phyloP scores from a whole-genome alignment of 2,329 filamentous ascomycete species.

The Orbilia brochopaga region DNA sequence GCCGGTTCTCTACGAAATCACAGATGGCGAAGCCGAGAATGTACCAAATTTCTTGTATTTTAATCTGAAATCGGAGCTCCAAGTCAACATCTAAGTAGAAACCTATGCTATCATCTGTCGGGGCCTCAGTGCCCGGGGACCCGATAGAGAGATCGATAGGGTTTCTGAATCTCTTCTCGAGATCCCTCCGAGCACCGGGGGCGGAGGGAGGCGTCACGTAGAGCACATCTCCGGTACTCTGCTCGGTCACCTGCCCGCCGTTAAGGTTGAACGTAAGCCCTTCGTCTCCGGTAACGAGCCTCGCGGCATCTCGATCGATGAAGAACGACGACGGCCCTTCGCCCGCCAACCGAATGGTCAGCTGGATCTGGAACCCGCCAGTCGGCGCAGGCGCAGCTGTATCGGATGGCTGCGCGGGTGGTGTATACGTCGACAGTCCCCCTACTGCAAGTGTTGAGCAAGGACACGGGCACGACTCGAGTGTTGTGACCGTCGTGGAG shows the following conservation, averaged over 20 bases:
- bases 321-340: neutral
- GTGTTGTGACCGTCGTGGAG: neutral
- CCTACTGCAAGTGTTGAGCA: neutral
- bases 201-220: neutral
- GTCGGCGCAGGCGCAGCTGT: neutral
- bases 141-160: constrained; percentile 1
- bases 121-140: no score
- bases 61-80: neutral
- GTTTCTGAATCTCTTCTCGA: neutral
- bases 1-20: no score
- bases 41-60: constrained; percentile 6
- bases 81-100: neutral
- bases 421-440: neutral
- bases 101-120: neutral
- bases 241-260: neutral
- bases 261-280: neutral
- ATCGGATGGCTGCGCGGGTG: neutral
- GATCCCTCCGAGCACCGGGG: neutral
- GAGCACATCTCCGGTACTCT: neutral
- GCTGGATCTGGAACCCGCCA: neutral
- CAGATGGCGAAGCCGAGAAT: constrained; percentile 5
- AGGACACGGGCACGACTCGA: constrained; percentile 8
- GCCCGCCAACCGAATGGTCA: neutral
- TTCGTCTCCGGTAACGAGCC: neutral
- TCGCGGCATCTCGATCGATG: neutral